Base-by-base conservation (phyloP, 495 filamentous ascomycete genomes). In the Chaetomium cochliodes region DNA sequence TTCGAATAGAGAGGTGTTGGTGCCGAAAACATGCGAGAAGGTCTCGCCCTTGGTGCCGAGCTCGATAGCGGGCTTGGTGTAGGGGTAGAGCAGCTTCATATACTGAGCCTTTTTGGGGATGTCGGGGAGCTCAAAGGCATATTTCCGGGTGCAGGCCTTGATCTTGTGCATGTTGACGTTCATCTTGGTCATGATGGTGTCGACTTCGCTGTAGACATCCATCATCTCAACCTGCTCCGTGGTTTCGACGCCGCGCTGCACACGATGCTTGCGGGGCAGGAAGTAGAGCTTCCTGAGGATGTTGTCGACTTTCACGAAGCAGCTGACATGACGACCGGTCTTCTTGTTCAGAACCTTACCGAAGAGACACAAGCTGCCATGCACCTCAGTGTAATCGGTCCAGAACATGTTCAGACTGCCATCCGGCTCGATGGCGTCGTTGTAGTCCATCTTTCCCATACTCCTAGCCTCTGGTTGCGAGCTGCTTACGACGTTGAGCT, bases 271-370 rank as follows among this genome's bases (percentile, higher is more conserved):
- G 59, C 93, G 88, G 6, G 94, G 94, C 28, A 98, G 83, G 72
- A 98, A 98, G 74, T 87, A 98, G 3, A 98, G 81, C 67, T 96
- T 98, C 52, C 94, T 86, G 23, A 96, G 76, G 62, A 98, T 91
- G 65, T 96, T 97, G 80, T 98, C 93, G 41, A 98, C 82, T 72
- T 98, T 98, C 73, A 96, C 85, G 69, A 98, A 98, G 61, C 93
- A 96, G 77, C 93, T 97, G 39, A 91, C 88, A 73, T 88, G 92
- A 39, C 78, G 79, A 41, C 85, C 87, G 26, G 84, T 90, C 66
- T 87, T 89, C 76, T 93, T 97, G 76, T 97, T 92, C 72, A 90
- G 88, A 3, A 97, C 96, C 72, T 98, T 98, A 58, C 94, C 94
- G 77, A 98, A 98, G 42, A 98, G 83, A 74, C 92, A 97, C 3